Base-by-base conservation (phyloP, 345 rosid species). In the Brassica rapa region DNA sequence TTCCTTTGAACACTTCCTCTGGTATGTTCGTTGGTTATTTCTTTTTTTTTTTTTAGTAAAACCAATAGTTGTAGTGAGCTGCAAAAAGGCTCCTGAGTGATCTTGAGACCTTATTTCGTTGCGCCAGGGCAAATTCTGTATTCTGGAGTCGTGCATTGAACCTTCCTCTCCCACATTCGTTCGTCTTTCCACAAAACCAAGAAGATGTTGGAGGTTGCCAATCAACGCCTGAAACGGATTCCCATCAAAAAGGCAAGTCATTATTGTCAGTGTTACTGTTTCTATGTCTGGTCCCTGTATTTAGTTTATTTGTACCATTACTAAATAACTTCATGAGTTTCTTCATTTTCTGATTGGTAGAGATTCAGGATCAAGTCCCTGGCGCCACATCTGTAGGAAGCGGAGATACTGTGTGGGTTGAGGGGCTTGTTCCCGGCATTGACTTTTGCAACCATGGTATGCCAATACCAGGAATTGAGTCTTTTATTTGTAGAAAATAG, bases 371-470 rank as follows among this genome's bases (percentile, higher is more conserved):
- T 61, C 75, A 77, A 75, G 82, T 76, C 62, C 71, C 55, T 77
- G 87, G 82, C 66, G 79, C 62, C 25, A 23, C 84, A 72, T 77
- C 84, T 14, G 69, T 77, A 29, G 72, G 88, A 72, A 78, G 84
- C 39, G 83, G 75, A 77, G 97, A 90, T 72, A 88, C 91, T 64
- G 79, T 92, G 71, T 94, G 96, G 97, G 95, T 94, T 43, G 97
- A 94, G 85, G 97, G 98, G 79, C 95, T 94, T 85, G 91, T 94
- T 73, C 98, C 97, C 39, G 97, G 92, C 81, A 94, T 94, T 83
- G 98, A 94, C 86, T 92, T 92, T 83, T 92, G 97, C 83, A 94
- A 94, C 84, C 98, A 94, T 81, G 95, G 97, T 94, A 87, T 66
- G 85, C 66, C 79, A 63, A 12, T 12, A 6, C 19, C 1, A 3